These are phyloP conservation scores for Peniophora sp. DNA, from an alignment of 1,284 basidiomycete species.

Conservation along the genomic window DNA sequence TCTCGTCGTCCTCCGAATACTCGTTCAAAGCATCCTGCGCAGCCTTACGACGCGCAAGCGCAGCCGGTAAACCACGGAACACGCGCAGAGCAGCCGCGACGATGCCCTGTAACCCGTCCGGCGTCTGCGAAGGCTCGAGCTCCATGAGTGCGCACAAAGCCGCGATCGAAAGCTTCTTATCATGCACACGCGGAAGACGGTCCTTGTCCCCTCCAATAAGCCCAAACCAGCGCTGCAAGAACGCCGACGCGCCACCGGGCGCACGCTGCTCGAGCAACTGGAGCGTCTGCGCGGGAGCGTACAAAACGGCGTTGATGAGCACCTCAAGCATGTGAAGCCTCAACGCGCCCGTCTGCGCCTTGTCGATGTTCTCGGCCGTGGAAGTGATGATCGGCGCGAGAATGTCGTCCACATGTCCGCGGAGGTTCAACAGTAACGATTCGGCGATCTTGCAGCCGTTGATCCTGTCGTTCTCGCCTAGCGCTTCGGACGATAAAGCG, in stretches of 20 bases:
- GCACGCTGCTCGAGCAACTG: conserved; percentile 63
- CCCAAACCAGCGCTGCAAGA: conserved; percentile 79
- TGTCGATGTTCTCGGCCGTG: conserved; percentile 51
- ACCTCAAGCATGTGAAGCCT: conserved; percentile 78
- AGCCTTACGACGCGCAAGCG: conserved; percentile 64
- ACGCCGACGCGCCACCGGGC: conserved; percentile 50
- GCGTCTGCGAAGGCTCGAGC: conserved; percentile 49
- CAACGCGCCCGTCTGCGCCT: conserved; percentile 53
- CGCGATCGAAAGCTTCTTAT: conserved; percentile 79
- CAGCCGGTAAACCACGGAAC: conserved; percentile 70
- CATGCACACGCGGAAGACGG: conserved; percentile 77
- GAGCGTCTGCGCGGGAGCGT: conserved; percentile 75
- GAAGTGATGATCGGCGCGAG: conserved; percentile 53
- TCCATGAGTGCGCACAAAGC: conserved; percentile 72
- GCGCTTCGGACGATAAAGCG: conserved; percentile 60
- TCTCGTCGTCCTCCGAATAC: conserved; percentile 54
- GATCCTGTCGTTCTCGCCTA: conserved; percentile 79
- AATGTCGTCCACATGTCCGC: conserved; percentile 67
- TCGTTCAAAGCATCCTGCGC: conserved; percentile 51
- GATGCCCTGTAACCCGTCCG: conserved; percentile 53
- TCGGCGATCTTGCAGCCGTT: conserved; percentile 86
- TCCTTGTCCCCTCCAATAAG: conserved; percentile 53
- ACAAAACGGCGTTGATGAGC: conserved; percentile 78
- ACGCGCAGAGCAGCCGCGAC: conserved; percentile 61
- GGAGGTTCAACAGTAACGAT: conserved; percentile 72